Base-by-base conservation (phyloP, 768 basidiomycete species). In the Naganishia friedmannii region DNA sequence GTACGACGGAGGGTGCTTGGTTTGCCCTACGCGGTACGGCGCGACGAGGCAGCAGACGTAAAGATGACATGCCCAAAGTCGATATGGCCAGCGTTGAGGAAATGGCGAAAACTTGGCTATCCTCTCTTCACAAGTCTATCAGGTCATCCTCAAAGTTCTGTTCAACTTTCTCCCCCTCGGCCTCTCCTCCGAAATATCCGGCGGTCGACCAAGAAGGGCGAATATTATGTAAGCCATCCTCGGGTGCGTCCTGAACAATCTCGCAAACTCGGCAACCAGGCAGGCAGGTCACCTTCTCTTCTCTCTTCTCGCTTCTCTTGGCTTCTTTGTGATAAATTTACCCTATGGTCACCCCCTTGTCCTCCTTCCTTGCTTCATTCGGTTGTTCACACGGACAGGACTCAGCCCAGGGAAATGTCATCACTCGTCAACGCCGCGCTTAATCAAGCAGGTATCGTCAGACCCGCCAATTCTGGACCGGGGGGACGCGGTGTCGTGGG, bases 351-450 rank as follows among this genome's bases (percentile, higher is more conserved):
- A 19, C 29, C 34, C 9, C 15, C 57, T 42, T 21, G 4, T 37
- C 57, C 17, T 39, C 57, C 8, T 39, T 39, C 37, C 34, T n/a
- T 23, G n/a, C n/a, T n/a, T n/a, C 29, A 8, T 15, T 29, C 54
- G 8, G 5, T 23, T 4, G 6, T 37, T 4, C 34, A 37, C 34
- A 37, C 4, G 34, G 34, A 12, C 15, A 10, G n/a, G n/a, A n/a
- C n/a, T n/a, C n/a, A n/a, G n/a, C 32, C 17, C 29, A 21, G 21
- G 8, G 3, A 31, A 6, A 63, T 29, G n/a, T 28, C 42, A 17
- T 63, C 60, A 34, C 68, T 68, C 29, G 68, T 69, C 55, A 58
- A 46, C 57, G n/a, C 57, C 2, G 57, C 68, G 15, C 57, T 63
- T 8, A 45, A 37, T 6, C 42, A 69, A 10, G 54, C 67, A 21